phyloP scores from a whole-genome alignment of 495 filamentous ascomycete species.

The Annulohypoxylon stygium region DNA sequence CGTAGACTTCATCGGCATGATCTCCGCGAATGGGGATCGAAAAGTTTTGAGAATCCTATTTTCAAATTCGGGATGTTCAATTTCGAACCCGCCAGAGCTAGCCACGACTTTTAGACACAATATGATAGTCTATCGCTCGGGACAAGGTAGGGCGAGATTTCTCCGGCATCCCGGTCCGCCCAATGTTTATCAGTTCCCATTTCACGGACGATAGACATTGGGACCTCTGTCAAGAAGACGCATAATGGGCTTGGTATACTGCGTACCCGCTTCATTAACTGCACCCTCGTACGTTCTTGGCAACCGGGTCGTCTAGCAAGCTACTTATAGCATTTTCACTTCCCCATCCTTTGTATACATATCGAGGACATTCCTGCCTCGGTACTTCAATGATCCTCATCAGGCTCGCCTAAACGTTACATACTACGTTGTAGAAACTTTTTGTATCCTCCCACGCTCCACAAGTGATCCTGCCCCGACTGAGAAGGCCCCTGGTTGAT shows the following conservation, averaged over 20 bases:
- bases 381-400: conserved; percentile 44
- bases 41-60: conserved; percentile 15
- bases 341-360: conserved; percentile 31
- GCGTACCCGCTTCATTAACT: conserved; percentile 41
- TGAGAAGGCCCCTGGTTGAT: conserved; percentile 31
- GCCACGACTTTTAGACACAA: conserved; percentile 12
- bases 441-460: conserved; percentile 46
- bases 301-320: conserved; percentile 37
- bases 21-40: conserved; percentile 29
- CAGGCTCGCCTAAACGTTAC: conserved; percentile 45
- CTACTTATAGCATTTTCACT: conserved; percentile 34
- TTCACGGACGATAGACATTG: conserved; percentile 28
- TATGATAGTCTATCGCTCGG: conserved; percentile 23
- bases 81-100: conserved; percentile 15
- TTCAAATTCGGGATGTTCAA: conserved; percentile 8
- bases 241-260: conserved; percentile 43
- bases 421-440: conserved; percentile 46
- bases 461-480: conserved; percentile 38
- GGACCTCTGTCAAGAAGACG: conserved; percentile 31
- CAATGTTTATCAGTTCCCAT: conserved; percentile 32
- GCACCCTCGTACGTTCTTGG: conserved; percentile 45
- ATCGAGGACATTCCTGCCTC: conserved; percentile 34
- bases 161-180: conserved; percentile 48
- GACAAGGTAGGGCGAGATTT: conserved; percentile 38
- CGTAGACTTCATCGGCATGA: conserved; percentile 28